Evolutionary conservation across 2,329 filamentous ascomycete genomes (phyloP).

Genomic region (Diplodia scrobiculata): DNA sequence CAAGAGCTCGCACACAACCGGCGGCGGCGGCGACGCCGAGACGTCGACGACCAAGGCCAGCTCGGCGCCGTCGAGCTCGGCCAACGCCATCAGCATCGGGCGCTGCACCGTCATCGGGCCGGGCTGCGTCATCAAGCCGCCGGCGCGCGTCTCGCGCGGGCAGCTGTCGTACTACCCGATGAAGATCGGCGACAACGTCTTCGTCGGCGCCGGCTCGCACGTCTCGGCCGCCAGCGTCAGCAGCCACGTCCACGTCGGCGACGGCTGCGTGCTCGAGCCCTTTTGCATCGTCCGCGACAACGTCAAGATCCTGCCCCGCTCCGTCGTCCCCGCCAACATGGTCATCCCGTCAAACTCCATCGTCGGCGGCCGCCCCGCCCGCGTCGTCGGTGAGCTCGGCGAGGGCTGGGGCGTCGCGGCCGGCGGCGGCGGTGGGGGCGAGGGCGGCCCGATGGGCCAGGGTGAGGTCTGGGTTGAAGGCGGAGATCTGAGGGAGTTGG

Average conservation of each 20-base stretch:
- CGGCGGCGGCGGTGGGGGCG: constrained; percentile 38
- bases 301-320: constrained; percentile 80
- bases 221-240: constrained; percentile 83
- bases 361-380: constrained; percentile 64
- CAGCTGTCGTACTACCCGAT: constrained; percentile 78
- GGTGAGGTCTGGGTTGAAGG: constrained; percentile 54
- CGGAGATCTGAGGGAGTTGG: constrained; percentile 53
- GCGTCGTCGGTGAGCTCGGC: constrained; percentile 53
- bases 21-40: not conserved
- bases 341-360: constrained; percentile 90
- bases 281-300: constrained; percentile 94
- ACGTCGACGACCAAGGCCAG: constrained; percentile 30
- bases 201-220: constrained; percentile 70
- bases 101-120: constrained; percentile 87
- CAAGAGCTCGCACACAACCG: constrained; percentile 40
- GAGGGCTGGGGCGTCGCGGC: constrained; percentile 54
- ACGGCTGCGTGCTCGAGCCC: constrained; percentile 74
- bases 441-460: constrained; percentile 35
- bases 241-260: constrained; percentile 82
- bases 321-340: constrained; percentile 82
- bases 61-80: constrained; percentile 37
- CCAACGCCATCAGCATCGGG: constrained; percentile 77
- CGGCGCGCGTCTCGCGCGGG: constrained; percentile 79
- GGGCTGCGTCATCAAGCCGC: constrained; percentile 77
- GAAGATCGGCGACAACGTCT: constrained; percentile 92